Percentiles rank a stretch among this genome's conserved stretches.
These are phyloP conservation scores for Gnetum montanum DNA, from an alignment of 75 land plant species.

Conservation along the genomic window DNA sequence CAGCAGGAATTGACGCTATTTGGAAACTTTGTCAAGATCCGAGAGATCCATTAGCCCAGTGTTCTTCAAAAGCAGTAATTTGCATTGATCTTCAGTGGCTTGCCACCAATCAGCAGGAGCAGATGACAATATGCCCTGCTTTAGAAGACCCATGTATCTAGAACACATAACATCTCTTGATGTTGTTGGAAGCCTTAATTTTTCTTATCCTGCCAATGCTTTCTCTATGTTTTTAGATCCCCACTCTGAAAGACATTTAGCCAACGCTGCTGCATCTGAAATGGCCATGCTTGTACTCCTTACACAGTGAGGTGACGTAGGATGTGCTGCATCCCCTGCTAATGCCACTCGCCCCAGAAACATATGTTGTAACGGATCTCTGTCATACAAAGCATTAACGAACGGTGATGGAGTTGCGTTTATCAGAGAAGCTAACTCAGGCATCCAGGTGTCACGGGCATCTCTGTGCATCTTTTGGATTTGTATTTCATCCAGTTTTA, in stretches of 20 bases:
- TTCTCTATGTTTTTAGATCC: slow-evolving; percentile 12
- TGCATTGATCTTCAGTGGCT: no score
- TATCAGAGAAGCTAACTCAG: slow-evolving; percentile 54
- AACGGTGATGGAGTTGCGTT: slow-evolving; percentile 64
- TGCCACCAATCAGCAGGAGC: no score
- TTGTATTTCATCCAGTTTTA: slow-evolving; percentile 35
- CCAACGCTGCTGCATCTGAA: slow-evolving; percentile 61
- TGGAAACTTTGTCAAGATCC: no score
- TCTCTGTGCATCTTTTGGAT: slow-evolving; percentile 44
- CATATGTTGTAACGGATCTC: slow-evolving; percentile 31
- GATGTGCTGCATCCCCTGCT: slow-evolving; percentile 86
- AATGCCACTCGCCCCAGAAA: slow-evolving; percentile 61
- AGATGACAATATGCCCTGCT: slow-evolving; percentile 45
- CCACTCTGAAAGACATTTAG: slow-evolving; percentile 43
- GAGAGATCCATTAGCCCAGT: no score
- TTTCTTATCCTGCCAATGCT: slow-evolving; percentile 56
- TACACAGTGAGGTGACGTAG: slow-evolving; percentile 77
- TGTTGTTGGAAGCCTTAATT: slow-evolving; percentile 29
- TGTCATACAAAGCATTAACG: slow-evolving; percentile 62
- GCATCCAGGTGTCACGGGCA: slow-evolving; percentile 46
- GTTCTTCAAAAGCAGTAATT: no score
- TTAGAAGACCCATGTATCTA: slow-evolving; percentile 48
- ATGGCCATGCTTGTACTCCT: slow-evolving; percentile 93
- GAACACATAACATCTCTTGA: slow-evolving; percentile 55
- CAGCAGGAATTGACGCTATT: no score